Evolutionary conservation across 345 rosid species (phyloP).

Genomic region (Erodium maritimum): DNA sequence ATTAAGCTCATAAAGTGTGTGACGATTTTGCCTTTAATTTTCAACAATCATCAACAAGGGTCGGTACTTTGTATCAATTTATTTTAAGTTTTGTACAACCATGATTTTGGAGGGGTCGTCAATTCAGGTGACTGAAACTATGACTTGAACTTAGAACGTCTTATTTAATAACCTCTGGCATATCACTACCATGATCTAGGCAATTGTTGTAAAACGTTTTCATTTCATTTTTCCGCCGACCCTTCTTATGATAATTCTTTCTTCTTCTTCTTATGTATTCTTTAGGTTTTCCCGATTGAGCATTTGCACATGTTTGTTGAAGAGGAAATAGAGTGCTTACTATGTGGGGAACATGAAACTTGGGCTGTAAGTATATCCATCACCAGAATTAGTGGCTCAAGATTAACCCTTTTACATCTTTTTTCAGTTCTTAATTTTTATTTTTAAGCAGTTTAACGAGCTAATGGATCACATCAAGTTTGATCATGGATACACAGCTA

Average conservation of each 20-base stretch:
- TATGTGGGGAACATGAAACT: slow-evolving; percentile 74
- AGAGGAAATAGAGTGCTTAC: slow-evolving; percentile 69
- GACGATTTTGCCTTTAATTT: too few species aligned
- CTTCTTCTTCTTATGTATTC: slow-evolving; percentile 3
- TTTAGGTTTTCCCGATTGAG: slow-evolving; percentile 67
- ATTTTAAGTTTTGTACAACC: background rate
- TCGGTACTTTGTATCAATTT: too few species aligned
- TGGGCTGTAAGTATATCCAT: slow-evolving; percentile 42
- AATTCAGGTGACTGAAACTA: background rate
- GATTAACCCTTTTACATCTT: slow-evolving; percentile 3
- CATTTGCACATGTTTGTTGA: slow-evolving; percentile 67
- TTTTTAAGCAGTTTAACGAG: slow-evolving; percentile 48
- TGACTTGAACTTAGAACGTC: background rate
- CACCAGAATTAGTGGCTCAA: background rate
- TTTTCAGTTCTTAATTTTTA: background rate
- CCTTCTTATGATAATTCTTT: background rate
- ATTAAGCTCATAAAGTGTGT: too few species aligned
- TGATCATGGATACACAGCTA: slow-evolving; percentile 93
- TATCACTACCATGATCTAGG: too few species aligned
- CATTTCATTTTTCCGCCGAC: too few species aligned
- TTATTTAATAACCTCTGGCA: too few species aligned
- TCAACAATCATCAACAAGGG: too few species aligned
- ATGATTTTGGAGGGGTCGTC: background rate
- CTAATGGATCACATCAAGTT: slow-evolving; percentile 85
- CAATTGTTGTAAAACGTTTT: too few species aligned